A percentile compares a stretch with the other conserved stretches of the same genome.
Conservation (phyloP, 257 asterid species). For the Paraleonurus japonicus region DNA sequence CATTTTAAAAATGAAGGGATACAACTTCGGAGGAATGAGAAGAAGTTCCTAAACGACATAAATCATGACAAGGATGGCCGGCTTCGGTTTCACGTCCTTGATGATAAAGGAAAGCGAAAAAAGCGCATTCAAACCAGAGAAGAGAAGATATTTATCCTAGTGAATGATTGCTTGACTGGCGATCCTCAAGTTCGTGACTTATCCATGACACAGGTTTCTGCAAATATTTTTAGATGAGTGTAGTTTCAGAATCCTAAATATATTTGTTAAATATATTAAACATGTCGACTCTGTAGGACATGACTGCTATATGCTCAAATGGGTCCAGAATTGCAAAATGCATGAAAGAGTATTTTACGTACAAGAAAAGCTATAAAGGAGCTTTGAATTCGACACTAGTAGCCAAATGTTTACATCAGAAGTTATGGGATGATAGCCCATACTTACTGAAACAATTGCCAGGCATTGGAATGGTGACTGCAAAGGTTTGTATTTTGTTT, state of each 20-base stretch:
- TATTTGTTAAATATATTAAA: constrained; percentile 3
- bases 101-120: constrained; percentile 77
- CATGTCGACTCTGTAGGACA: constrained; percentile 52
- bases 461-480: constrained; percentile 99
- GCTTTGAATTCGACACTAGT: constrained; percentile 66
- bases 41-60: constrained; percentile 85
- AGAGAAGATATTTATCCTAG: constrained; percentile 89
- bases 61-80: constrained; percentile 84
- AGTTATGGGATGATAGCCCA: constrained; percentile 92
- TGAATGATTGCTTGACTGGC: constrained; percentile 94
- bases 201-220: constrained; percentile 87
- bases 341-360: constrained; percentile 87
- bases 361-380: constrained; percentile 78
- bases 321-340: constrained; percentile 95
- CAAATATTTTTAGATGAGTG: constrained; percentile 22
- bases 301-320: constrained; percentile 77
- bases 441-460: constrained; percentile 94
- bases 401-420: constrained; percentile 83
- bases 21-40: constrained; percentile 93
- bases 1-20: constrained; percentile 71
- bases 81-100: constrained; percentile 88
- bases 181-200: constrained; percentile 86
- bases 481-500: constrained; percentile 65
- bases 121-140: constrained; percentile 92
- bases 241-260: constrained; percentile 8